Percentiles rank a stretch among this genome's conserved stretches.
Evolutionary conservation across 768 basidiomycete species (phyloP).

Genomic region (Daedalea quercina): DNA sequence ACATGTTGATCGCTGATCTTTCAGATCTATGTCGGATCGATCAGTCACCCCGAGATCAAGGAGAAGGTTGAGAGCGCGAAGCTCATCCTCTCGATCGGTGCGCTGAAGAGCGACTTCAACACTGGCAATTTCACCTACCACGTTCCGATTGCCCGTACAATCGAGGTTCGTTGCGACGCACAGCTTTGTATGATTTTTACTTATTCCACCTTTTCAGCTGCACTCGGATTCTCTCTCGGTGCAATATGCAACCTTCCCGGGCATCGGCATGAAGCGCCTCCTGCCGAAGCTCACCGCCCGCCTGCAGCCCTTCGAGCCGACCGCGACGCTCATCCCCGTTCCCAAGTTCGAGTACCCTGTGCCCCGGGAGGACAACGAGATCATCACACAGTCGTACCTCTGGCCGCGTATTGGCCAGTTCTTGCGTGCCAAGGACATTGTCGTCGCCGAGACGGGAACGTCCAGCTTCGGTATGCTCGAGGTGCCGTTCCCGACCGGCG

Average conservation of each 20-base stretch:
- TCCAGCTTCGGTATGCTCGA: slow-evolving; percentile 83
- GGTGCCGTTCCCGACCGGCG: slow-evolving; percentile 66
- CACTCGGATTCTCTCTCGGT: slow-evolving; percentile 71
- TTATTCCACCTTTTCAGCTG: slow-evolving; percentile 35
- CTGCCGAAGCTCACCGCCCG: slow-evolving; percentile 63
- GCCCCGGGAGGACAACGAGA: slow-evolving; percentile 42
- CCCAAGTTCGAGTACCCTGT: slow-evolving; percentile 33
- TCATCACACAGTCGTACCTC: slow-evolving; percentile 73
- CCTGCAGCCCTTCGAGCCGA: slow-evolving; percentile 34
- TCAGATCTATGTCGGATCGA: slow-evolving; percentile 71
- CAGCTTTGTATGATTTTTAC: background rate
- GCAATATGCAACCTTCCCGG: slow-evolving; percentile 54
- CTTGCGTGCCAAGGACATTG: slow-evolving; percentile 66
- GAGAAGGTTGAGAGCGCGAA: slow-evolving; percentile 69
- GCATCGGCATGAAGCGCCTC: slow-evolving; percentile 72
- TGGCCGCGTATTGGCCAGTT: slow-evolving; percentile 77
- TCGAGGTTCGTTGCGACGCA: slow-evolving; percentile 53
- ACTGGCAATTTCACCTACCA: slow-evolving; percentile 82
- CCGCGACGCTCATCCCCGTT: slow-evolving; percentile 39
- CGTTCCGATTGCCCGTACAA: slow-evolving; percentile 47
- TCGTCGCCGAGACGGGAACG: slow-evolving; percentile 88
- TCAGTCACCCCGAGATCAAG: slow-evolving; percentile 60
- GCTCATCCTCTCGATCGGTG: slow-evolving; percentile 69
- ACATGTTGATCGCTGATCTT: background rate
- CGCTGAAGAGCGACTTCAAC: slow-evolving; percentile 76